Percentiles rank a stretch among this genome's conserved stretches.
phyloP scores from a whole-genome alignment of 192 early-diverging fungal species.

The Rhizophlyctis rosea region DNA sequence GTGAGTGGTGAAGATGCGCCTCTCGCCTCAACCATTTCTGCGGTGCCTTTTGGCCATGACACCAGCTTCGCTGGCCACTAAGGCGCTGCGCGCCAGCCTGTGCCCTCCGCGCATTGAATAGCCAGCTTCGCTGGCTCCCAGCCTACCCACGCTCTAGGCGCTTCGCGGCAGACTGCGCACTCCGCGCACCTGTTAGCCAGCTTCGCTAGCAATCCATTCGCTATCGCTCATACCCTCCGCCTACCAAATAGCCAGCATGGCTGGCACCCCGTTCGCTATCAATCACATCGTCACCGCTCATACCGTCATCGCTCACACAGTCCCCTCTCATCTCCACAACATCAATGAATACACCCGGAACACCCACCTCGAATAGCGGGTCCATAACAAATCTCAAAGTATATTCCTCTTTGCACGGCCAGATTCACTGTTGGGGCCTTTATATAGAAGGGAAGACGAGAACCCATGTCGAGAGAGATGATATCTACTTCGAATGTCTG shows the following conservation, averaged over 20 bases:
- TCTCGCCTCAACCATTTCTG: neutral
- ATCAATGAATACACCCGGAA: neutral
- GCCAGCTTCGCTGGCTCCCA: too few relatives aligned
- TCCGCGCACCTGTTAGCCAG: too few relatives aligned
- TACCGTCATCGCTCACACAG: neutral
- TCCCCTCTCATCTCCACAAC: neutral
- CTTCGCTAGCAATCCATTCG: too few relatives aligned
- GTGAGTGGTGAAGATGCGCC: neutral
- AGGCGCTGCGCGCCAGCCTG: too few relatives aligned
- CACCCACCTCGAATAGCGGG: slow-evolving; percentile 57
- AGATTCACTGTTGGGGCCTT: slow-evolving; percentile 60
- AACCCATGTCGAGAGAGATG: slow-evolving; percentile 69
- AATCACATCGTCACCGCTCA: neutral
- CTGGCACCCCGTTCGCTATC: neutral
- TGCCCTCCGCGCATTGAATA: too few relatives aligned
- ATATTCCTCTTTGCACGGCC: slow-evolving; percentile 71
- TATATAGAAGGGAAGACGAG: slow-evolving; percentile 66
- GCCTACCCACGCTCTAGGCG: too few relatives aligned
- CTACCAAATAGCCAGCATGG: neutral
- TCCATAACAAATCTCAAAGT: slow-evolving; percentile 75
- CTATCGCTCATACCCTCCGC: neutral
- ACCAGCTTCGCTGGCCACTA: neutral
- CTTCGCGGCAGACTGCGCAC: too few relatives aligned
- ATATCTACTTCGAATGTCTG: slow-evolving; percentile 71
- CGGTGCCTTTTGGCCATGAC: neutral